Percentiles rank a stretch among this genome's conserved stretches.
phyloP scores from a whole-genome alignment of 108 stramenopile genomes.

The Hondaea fermentalgiana region DNA sequence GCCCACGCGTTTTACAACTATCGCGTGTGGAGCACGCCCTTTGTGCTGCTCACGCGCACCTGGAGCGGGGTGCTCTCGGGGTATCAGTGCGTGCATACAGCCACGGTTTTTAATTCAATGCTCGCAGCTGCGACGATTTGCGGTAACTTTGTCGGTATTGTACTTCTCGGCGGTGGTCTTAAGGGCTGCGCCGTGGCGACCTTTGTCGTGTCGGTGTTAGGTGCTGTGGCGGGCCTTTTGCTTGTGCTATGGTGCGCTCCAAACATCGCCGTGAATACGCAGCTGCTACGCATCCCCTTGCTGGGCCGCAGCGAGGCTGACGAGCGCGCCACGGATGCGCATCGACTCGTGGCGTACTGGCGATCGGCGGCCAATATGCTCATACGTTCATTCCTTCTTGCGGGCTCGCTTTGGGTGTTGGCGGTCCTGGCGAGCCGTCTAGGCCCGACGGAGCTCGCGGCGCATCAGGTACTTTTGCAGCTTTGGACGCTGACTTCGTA shows the following conservation, averaged over 20 bases:
- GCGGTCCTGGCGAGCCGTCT: not conserved
- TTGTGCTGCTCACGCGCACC: not conserved
- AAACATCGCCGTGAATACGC: not conserved
- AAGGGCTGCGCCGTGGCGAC: not conserved
- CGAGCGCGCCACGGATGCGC: not conserved
- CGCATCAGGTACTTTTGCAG: not conserved
- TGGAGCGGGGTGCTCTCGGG: slow-evolving; percentile 10
- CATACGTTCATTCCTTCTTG: slow-evolving; percentile 1
- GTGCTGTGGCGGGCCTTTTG: not conserved
- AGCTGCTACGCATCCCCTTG: not conserved
- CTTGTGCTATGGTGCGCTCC: not conserved
- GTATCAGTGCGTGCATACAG: not conserved
- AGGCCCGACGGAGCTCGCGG: not conserved
- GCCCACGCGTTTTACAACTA: not conserved
- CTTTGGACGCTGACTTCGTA: slow-evolving; percentile 20
- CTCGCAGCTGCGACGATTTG: not conserved
- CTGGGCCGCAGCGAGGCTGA: not conserved
- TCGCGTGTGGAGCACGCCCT: not conserved
- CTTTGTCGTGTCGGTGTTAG: not conserved
- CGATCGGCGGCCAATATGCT: not conserved
- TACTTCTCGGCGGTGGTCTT: not conserved
- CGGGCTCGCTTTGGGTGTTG: not conserved
- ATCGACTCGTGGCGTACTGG: not conserved
- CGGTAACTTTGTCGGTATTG: not conserved
- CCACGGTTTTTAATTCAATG: not conserved